These are phyloP conservation scores for Leccinum subgranulosum DNA, from an alignment of 768 basidiomycete species.

Conservation along the genomic window DNA sequence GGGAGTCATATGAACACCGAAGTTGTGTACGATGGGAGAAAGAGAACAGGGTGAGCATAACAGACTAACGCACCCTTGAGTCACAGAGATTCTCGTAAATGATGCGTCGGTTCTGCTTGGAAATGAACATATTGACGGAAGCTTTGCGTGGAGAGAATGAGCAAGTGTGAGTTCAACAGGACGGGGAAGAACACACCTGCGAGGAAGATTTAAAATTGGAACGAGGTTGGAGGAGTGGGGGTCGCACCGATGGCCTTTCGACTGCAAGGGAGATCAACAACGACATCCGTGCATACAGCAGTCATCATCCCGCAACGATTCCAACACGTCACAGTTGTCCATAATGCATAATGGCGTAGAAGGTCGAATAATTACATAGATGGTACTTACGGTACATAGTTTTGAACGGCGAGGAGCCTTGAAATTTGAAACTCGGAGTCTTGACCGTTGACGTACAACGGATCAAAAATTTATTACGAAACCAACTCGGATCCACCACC, in stretches of 20 bases:
- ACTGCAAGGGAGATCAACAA: slow-evolving; percentile 25
- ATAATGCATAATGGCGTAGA: slow-evolving; percentile 1
- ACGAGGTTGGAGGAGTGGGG: neutral
- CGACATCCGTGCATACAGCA: slow-evolving; percentile 27
- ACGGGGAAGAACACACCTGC: neutral
- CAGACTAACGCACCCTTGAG: slow-evolving; percentile 80
- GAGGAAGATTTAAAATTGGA: neutral
- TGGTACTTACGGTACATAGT: slow-evolving; percentile 23
- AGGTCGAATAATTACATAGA: neutral
- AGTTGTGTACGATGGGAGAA: neutral
- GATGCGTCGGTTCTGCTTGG: slow-evolving; percentile 89
- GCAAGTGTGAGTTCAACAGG: neutral
- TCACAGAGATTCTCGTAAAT: slow-evolving; percentile 99
- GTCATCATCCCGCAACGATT: slow-evolving; percentile 12
- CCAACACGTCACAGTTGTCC: slow-evolving; percentile 2
- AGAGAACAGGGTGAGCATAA: neutral
- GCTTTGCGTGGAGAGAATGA: slow-evolving; percentile 31
- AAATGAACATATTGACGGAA: slow-evolving; percentile 82
- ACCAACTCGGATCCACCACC: no score
- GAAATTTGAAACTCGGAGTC: slow-evolving; percentile 17
- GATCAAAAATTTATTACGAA: no score
- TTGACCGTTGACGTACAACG: slow-evolving; percentile 22
- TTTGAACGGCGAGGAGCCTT: slow-evolving; percentile 24
- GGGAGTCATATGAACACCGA: neutral
- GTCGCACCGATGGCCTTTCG: slow-evolving; percentile 32